Percentiles rank a stretch among this genome's conserved stretches.
Evolutionary conservation across 208 protist species (phyloP).

Genomic region (Trypanosoma platydactyli): DNA sequence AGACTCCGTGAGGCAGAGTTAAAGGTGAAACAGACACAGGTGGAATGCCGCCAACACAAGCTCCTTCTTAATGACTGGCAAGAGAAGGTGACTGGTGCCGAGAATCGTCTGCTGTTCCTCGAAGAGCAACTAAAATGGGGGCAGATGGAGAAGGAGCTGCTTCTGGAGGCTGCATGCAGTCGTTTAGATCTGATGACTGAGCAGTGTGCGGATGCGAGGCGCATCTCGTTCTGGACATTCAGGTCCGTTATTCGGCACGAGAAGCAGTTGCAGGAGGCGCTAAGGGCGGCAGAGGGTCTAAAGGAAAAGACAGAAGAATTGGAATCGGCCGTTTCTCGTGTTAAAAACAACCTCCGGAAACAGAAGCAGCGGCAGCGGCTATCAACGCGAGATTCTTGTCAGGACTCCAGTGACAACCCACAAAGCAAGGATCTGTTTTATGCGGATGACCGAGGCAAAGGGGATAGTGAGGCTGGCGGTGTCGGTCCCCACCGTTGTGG

Average conservation of each 20-base stretch:
- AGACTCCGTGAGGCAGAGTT: conserved; percentile 10
- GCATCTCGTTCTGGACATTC: conserved; percentile 19
- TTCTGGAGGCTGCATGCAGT: conserved; percentile 17
- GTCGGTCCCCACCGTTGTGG: not conserved
- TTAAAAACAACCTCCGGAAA: conserved; percentile 7
- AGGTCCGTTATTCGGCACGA: conserved; percentile 10
- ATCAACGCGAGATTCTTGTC: conserved; percentile 3
- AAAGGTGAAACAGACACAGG: not conserved
- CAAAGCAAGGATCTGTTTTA: not conserved
- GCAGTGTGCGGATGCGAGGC: conserved; percentile 26
- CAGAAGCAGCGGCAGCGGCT: conserved; percentile 23
- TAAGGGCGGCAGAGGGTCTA: conserved; percentile 2
- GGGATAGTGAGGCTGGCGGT: not conserved
- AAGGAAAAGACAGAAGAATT: conserved; percentile 28
- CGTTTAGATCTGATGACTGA: conserved; percentile 30
- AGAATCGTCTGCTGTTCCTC: not conserved
- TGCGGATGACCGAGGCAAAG: conserved; percentile 24
- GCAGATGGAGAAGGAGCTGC: conserved; percentile 24
- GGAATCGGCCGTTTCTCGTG: conserved; percentile 24
- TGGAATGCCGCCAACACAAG: conserved; percentile 15
- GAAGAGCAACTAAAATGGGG: not conserved
- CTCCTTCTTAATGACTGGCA: conserved; percentile 12
- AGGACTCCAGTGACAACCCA: conserved; percentile 10
- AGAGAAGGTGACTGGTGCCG: conserved; percentile 9
- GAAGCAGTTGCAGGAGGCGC: conserved; percentile 30